Evolutionary conservation across 257 asterid genomes (phyloP).

Genomic region (Cordia subcordata): DNA sequence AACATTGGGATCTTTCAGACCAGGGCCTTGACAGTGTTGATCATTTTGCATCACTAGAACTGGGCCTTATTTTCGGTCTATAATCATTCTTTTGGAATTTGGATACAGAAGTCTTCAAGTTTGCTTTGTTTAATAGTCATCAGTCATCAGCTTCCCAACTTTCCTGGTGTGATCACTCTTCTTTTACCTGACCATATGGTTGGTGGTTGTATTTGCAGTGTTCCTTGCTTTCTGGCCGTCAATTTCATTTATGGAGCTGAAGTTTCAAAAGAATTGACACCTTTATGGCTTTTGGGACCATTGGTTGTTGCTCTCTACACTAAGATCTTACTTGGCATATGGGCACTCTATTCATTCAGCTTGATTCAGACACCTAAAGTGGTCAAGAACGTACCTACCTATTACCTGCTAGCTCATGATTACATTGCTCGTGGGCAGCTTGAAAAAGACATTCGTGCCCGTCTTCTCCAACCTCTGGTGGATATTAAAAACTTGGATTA

Average conservation of each 20-base stretch:
- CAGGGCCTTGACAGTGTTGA: too few species aligned
- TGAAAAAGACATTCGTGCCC: slow-evolving; percentile 31
- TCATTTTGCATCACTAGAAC: too few species aligned
- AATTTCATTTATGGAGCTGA: slow-evolving; percentile 49
- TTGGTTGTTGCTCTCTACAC: slow-evolving; percentile 47
- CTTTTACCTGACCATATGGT: too few species aligned
- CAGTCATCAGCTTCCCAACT: too few species aligned
- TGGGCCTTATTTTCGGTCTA: too few species aligned
- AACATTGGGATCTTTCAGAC: too few species aligned
- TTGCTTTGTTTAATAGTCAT: too few species aligned
- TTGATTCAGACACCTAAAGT: slow-evolving; percentile 49
- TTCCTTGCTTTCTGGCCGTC: slow-evolving; percentile 53
- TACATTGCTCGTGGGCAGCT: slow-evolving; percentile 46
- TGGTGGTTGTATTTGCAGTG: slow-evolving; percentile 40
- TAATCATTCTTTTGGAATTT: too few species aligned
- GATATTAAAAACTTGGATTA: slow-evolving; percentile 40
- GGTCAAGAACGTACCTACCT: slow-evolving; percentile 46
- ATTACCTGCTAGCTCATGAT: slow-evolving; percentile 25
- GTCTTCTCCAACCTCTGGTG: slow-evolving; percentile 39
- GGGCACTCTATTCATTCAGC: slow-evolving; percentile 55
- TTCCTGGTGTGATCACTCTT: too few species aligned
- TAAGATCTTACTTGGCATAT: slow-evolving; percentile 46
- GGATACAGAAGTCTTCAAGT: too few species aligned
- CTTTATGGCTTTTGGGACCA: slow-evolving; percentile 85
- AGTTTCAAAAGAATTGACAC: slow-evolving; percentile 66